These are phyloP conservation scores for Gillenia trifoliata DNA, from an alignment of 306 rosid species.

Conservation along the genomic window DNA sequence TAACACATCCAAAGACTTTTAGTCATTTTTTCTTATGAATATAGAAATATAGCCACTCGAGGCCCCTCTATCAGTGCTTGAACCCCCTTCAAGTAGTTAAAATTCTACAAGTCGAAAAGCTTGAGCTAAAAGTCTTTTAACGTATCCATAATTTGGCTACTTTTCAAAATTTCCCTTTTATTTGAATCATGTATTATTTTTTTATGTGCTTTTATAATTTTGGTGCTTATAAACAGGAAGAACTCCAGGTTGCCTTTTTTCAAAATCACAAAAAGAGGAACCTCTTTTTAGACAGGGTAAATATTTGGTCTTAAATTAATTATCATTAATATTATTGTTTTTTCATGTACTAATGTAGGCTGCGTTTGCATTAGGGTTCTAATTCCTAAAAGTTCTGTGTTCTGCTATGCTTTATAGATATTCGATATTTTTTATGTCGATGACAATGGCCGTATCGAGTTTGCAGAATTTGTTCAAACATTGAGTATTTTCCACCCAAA, in stretches of 20 bases:
- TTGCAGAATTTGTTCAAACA: slow-evolving; percentile 57
- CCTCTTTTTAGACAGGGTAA: slow-evolving; percentile 14
- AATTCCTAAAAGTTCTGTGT: neutral
- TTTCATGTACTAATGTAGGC: neutral
- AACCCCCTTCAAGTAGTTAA: too few species aligned
- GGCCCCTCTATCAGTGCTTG: too few species aligned
- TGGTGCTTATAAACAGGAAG: neutral
- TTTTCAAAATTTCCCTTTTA: too few species aligned
- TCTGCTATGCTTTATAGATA: slow-evolving; percentile 21
- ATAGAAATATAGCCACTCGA: too few species aligned
- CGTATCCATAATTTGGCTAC: too few species aligned
- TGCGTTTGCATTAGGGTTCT: neutral
- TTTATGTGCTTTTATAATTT: neutral
- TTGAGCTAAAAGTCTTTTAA: too few species aligned
- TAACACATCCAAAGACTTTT: too few species aligned
- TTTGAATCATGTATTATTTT: too few species aligned
- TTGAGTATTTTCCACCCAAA: slow-evolving; percentile 51
- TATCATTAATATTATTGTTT: neutral
- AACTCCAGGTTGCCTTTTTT: slow-evolving; percentile 16
- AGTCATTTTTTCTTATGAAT: too few species aligned
- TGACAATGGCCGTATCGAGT: slow-evolving; percentile 45
- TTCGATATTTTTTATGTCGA: slow-evolving; percentile 57
- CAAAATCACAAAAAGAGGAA: neutral
- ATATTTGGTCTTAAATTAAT: neutral
- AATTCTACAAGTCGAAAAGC: too few species aligned